Base-by-base conservation (phyloP, 164 flowering plant species). In the Malania oleifera region DNA sequence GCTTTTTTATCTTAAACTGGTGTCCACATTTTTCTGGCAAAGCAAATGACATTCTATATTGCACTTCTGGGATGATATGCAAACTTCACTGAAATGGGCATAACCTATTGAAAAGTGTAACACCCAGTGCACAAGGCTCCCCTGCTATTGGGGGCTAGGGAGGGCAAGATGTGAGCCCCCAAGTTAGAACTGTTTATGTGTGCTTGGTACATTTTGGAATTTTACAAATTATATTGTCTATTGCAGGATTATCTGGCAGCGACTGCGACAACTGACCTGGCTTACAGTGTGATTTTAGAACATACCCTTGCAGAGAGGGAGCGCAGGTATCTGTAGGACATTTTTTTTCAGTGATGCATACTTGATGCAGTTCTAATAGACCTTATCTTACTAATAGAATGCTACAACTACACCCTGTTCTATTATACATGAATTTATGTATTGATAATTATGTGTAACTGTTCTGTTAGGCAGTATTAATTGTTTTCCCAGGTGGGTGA, bases 301-400 rank as follows among this genome's bases (percentile, higher is more conserved):
- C 99, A 95, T 67, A 85, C 99, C 13, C 79, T 91, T 62, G 84
- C 99, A 40, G 99, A 95, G 74, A 81, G 90, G 70, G 97, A 91
- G 46, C 97, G 97, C 72, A 91, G 99, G 99, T 95, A 86, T 43
- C 17, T 50, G 6, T 40, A 35, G 5, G 44, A 13, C 3, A 13
- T 54, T 48, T 31, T 64, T 64, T n/a, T n/a, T n/a, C n/a, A n/a
- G n/a, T n/a, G n/a, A n/a, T n/a, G n/a, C n/a, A n/a, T n/a, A n/a
- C n/a, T n/a, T n/a, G n/a, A n/a, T n/a, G n/a, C n/a, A n/a, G n/a
- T n/a, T n/a, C n/a, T n/a, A n/a, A n/a, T n/a, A n/a, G n/a, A n/a
- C n/a, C 22, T 49, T 9, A 26, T 55, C 35, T 24, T 12, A 37
- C 9, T 9, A 31, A 9, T 31, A 31, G 35, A n/a, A n/a, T 31